A percentile compares a stretch with the other conserved stretches of the same genome.
These are phyloP conservation scores for Prosopis cineraria DNA, from an alignment of 306 rosid genomes.

Conservation along the genomic window DNA sequence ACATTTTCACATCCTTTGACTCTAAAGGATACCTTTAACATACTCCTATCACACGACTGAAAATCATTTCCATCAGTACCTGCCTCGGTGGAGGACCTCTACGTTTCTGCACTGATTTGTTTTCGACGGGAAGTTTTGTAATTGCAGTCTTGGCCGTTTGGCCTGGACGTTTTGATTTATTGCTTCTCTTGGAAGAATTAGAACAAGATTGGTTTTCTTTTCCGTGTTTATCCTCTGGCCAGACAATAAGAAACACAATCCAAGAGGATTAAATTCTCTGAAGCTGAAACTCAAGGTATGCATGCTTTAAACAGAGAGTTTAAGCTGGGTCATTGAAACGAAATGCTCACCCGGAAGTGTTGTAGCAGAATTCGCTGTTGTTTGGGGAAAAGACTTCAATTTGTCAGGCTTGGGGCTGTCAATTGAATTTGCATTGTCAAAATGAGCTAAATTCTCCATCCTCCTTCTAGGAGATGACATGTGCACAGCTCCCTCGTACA, in stretches of 20 bases:
- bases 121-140: constrained; percentile 49
- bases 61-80: constrained; percentile 41
- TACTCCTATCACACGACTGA: constrained; percentile 1
- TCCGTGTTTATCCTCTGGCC: constrained; percentile 63
- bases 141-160: constrained; percentile 38
- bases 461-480: constrained; percentile 68
- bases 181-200: constrained; percentile 45
- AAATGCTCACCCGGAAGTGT: constrained; percentile 49
- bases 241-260: constrained; percentile 25
- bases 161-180: constrained; percentile 41
- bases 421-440: constrained; percentile 30
- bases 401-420: constrained; percentile 39
- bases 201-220: constrained; percentile 60
- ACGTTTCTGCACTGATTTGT: constrained; percentile 52
- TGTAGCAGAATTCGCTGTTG: constrained; percentile 16
- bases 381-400: constrained; percentile 43
- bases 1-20: constrained; percentile 22
- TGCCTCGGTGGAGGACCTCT: constrained; percentile 50
- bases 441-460: constrained; percentile 43
- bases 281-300: neutral
- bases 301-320: neutral
- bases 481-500: constrained; percentile 79
- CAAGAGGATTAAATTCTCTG: neutral
- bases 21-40: neutral
- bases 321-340: constrained; percentile 8